Evolutionary conservation across 192 early-diverging fungal genomes (phyloP).

Genomic region (Backusella tuberculispora): DNA sequence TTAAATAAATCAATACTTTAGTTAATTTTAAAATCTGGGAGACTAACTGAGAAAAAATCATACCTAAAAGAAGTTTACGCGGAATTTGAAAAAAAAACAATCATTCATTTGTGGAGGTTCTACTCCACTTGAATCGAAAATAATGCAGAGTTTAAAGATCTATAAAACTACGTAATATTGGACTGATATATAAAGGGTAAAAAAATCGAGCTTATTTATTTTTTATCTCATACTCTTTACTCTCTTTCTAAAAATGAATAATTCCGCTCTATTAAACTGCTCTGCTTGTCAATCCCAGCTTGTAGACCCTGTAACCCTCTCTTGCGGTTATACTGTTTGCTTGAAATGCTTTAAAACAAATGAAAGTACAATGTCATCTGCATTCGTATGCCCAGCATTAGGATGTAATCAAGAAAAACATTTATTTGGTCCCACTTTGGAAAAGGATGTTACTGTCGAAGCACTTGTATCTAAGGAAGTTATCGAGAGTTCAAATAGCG

Average conservation of each 20-base stretch:
- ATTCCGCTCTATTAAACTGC: slow-evolving; percentile 21
- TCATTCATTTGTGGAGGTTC: slow-evolving; percentile 4
- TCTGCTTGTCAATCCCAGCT: slow-evolving; percentile 14
- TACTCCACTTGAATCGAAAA: slow-evolving; percentile 18
- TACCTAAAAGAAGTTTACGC: not conserved
- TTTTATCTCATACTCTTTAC: not conserved
- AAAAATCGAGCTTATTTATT: not conserved
- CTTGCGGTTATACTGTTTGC: slow-evolving; percentile 26
- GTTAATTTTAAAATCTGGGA: not conserved
- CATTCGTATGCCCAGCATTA: slow-evolving; percentile 15
- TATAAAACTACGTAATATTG: not conserved
- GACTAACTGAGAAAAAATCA: not conserved
- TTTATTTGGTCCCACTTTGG: slow-evolving; percentile 20
- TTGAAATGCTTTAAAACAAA: slow-evolving; percentile 7
- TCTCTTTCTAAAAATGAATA: not conserved
- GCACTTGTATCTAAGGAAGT: not conserved
- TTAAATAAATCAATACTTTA: no score
- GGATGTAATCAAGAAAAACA: slow-evolving; percentile 11
- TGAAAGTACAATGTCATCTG: not conserved
- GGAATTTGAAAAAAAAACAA: slow-evolving; percentile 3
- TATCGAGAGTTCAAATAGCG: not conserved
- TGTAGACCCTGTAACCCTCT: slow-evolving; percentile 16
- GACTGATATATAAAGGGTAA: not conserved
- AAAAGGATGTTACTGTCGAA: not conserved
- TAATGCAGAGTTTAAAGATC: slow-evolving; percentile 15